Conservation (phyloP, 2,329 filamentous ascomycete species). For the Xylaria sp. region DNA sequence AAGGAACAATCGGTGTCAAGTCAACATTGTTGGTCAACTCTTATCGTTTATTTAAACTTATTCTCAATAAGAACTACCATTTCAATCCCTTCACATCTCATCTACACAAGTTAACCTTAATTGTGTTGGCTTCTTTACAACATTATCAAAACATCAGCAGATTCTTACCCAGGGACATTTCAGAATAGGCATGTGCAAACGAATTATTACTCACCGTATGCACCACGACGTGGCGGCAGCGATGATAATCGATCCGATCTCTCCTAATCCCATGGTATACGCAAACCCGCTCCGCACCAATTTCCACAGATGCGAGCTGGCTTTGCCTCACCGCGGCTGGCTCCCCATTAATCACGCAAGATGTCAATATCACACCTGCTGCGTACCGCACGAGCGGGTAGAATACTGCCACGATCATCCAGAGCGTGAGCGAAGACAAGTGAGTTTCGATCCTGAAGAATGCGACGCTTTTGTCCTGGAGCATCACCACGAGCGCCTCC, state of each 20-base stretch:
- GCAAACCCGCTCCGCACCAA: conserved; percentile 41
- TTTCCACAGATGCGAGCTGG: conserved; percentile 43
- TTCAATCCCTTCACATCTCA: background rate
- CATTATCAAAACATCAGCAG: background rate
- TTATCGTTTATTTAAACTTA: background rate
- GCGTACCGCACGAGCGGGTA: conserved; percentile 11
- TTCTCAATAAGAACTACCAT: background rate
- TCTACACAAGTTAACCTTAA: conserved; percentile 19
- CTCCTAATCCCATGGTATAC: conserved; percentile 16
- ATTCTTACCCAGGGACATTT: background rate
- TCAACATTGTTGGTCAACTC: background rate
- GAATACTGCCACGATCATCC: conserved; percentile 32
- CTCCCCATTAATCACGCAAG: background rate
- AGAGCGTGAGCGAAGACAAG: background rate
- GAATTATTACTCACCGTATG: conserved; percentile 42
- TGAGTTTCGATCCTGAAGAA: conserved; percentile 35
- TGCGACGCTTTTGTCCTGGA: conserved; percentile 38
- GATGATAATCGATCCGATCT: conserved; percentile 37
- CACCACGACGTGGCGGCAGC: conserved; percentile 45
- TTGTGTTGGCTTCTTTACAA: background rate
- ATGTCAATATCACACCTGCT: conserved; percentile 46
- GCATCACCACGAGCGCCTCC: conserved; percentile 39
- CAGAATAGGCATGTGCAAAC: conserved; percentile 41
- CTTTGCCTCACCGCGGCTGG: conserved; percentile 1
- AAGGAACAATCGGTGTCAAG: no score